phyloP scores from a whole-genome alignment of 768 basidiomycete genomes.

The Crassisporium funariophilum region DNA sequence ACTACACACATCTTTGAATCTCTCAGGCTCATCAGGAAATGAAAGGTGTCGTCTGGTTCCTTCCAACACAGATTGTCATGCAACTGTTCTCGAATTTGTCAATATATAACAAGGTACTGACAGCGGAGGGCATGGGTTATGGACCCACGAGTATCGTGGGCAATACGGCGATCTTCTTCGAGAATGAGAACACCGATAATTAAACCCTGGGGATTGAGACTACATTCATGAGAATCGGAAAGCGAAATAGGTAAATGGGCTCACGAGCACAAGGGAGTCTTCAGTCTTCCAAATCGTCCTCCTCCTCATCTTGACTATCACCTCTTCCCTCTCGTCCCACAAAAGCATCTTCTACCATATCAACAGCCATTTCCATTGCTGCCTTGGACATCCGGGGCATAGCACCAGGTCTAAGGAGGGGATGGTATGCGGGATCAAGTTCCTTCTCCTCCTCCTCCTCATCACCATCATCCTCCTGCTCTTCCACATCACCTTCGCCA shows the following conservation, averaged over 20 bases:
- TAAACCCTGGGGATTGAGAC: no score
- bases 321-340: slow-evolving; percentile 30
- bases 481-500: slow-evolving; percentile 35
- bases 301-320: slow-evolving; percentile 39
- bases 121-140: no score
- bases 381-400: slow-evolving; percentile 71
- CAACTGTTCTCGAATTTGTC: no score
- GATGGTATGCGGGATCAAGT: slow-evolving; percentile 59
- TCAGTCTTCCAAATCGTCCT: slow-evolving; percentile 52
- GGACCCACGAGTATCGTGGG: no score
- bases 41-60: no score
- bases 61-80: no score
- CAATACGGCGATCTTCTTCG: no score
- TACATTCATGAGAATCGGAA: background rate
- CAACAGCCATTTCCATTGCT: slow-evolving; percentile 64
- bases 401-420: slow-evolving; percentile 63
- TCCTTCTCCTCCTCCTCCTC: slow-evolving; percentile 44
- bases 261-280: background rate
- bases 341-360: slow-evolving; percentile 59
- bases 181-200: no score
- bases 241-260: background rate
- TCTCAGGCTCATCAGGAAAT: no score
- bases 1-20: no score
- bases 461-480: slow-evolving; percentile 33
- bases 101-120: no score